Base-by-base conservation (phyloP, 805 yeast species). In the Candida ficus region DNA sequence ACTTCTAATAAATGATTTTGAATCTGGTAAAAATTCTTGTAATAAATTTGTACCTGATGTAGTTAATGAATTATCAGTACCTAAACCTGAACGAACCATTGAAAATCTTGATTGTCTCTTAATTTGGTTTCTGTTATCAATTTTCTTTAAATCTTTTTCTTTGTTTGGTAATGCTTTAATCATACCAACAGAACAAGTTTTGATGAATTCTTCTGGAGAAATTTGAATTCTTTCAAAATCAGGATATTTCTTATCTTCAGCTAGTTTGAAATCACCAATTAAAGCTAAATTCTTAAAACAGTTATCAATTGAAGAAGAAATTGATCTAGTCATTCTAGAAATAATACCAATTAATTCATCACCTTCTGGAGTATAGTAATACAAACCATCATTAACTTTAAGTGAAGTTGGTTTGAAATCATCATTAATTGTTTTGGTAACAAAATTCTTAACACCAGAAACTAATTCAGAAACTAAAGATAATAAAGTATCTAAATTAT, bases 221-320 rank as follows among this genome's bases (percentile, higher is more conserved):
- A 84, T 70, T 43, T 72, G 69, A 59, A 79, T 73, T 20, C 58
- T 59, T 9, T 70, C 60, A 47, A 83, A 83, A 56, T 85, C 83
- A 1, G 87, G 82, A 53, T 83, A 84, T 17, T 75, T 65, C 52
- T 88, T 71, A 31, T 76, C 79, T 2, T 66, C 57, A 18, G 77
- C 73, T 34, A 83, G 62, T 50, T 71, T 73, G 56, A 81, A 80
- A 47, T 82, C 85, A n/a, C 83, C 83, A n/a, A 80, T 73, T 16
- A 76, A 55, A 9, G 73, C 67, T 23, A 82, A 56, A 31, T 79
- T 66, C 41, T 64, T 69, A 46, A 72, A 59, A 39, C 81, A 78
- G 9, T 77, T 73, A 1, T 60, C 52, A 17, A 78, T 66, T 1
- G 82, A 73, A 17, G 59, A 52, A 10, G 75, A 57, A 19, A 79